These are phyloP conservation scores for Phytophthora parvispora DNA, from an alignment of 352 stramenopile species.

Conservation along the genomic window DNA sequence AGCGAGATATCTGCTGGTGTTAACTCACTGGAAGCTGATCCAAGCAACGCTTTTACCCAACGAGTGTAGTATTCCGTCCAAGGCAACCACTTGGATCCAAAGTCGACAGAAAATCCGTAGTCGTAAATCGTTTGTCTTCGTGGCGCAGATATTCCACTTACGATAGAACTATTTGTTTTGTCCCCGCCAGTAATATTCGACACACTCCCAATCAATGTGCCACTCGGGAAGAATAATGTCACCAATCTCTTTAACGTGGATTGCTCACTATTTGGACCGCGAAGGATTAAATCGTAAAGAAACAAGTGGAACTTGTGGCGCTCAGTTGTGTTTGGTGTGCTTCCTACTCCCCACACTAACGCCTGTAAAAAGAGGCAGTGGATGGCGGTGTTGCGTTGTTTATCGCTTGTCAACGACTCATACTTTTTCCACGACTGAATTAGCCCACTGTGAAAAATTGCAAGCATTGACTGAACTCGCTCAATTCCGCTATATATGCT, in stretches of 20 bases:
- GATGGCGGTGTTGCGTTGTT: conserved; percentile 66
- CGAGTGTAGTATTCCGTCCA: conserved; percentile 76
- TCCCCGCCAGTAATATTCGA: conserved; percentile 20
- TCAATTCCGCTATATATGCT: neutral
- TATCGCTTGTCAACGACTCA: conserved; percentile 60
- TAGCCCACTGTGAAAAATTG: conserved; percentile 64
- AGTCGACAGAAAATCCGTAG: conserved; percentile 76
- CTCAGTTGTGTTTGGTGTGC: conserved; percentile 53
- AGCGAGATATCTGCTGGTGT: neutral
- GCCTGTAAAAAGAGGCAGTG: conserved; percentile 80
- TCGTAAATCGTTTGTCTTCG: conserved; percentile 66
- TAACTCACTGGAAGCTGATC: neutral
- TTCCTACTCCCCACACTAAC: conserved; percentile 78
- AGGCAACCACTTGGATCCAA: conserved; percentile 76
- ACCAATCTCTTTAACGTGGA: conserved; percentile 70
- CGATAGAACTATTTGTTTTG: neutral
- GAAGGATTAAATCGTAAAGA: conserved; percentile 65
- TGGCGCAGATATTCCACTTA: neutral
- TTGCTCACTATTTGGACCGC: conserved; percentile 49
- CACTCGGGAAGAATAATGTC: conserved; percentile 63
- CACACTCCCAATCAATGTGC: conserved; percentile 4
- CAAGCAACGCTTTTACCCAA: conserved; percentile 48
- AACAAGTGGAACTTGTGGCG: conserved; percentile 75
- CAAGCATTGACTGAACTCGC: conserved; percentile 40
- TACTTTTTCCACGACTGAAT: conserved; percentile 68